Conservation (phyloP, 2,329 filamentous ascomycete species). For the Xylaria sp. region DNA sequence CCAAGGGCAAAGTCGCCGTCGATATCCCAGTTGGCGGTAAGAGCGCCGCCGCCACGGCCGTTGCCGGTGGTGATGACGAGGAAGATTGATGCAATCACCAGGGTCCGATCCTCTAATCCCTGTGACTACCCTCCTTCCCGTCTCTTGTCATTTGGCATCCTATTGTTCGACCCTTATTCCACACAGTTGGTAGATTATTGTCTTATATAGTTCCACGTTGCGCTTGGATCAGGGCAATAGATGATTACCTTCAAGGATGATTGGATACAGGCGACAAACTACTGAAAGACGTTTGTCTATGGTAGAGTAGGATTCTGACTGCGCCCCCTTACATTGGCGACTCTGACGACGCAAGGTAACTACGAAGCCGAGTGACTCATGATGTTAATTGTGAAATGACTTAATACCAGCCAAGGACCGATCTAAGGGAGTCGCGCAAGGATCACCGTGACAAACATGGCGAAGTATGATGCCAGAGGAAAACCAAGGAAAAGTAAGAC, state of each 20-base stretch:
- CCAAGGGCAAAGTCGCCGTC: slow-evolving; percentile 47
- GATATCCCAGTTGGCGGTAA: slow-evolving; percentile 41
- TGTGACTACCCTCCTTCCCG: not conserved
- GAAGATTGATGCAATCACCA: slow-evolving; percentile 43
- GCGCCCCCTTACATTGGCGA: slow-evolving; percentile 1
- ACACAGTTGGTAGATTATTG: slow-evolving; percentile 22
- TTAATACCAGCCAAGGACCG: not conserved
- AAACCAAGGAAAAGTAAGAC: slow-evolving; percentile 6
- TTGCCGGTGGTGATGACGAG: slow-evolving; percentile 44
- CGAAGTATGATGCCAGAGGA: not conserved
- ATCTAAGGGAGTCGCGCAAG: not conserved
- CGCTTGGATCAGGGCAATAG: slow-evolving; percentile 16
- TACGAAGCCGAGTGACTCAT: not conserved
- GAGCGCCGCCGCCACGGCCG: slow-evolving; percentile 32
- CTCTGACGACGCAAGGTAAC: not conserved
- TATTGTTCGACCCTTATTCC: slow-evolving; percentile 15
- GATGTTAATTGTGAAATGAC: not conserved
- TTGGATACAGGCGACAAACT: not conserved
- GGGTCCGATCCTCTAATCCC: not conserved
- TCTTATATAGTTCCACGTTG: slow-evolving; percentile 12
- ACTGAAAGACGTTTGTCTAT: slow-evolving; percentile 7
- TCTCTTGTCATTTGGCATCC: slow-evolving; percentile 7
- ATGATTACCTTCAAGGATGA: slow-evolving; percentile 9
- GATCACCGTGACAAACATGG: not conserved
- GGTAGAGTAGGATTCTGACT: slow-evolving; percentile 1